Base-by-base conservation (phyloP, 176 grass and related monocot species). In the Thinopyrum elongatum region DNA sequence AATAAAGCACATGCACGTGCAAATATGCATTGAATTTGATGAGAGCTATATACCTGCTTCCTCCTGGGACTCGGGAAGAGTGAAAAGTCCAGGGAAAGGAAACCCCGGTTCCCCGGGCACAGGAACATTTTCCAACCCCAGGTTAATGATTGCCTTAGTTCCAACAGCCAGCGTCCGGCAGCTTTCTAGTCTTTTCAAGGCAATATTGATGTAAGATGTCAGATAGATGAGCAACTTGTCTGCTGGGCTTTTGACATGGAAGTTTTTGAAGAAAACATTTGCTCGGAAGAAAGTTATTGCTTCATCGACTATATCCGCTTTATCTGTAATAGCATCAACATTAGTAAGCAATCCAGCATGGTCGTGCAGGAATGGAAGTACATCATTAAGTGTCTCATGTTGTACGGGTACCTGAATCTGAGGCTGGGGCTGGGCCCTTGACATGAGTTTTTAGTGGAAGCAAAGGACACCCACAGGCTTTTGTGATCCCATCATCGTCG, bases 241-340 rank as follows among this genome's bases (percentile, higher is more conserved):
- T 63, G 94, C 90, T 64, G 88, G 76, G 65, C 90, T 90, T 91
- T 96, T 93, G 66, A 99, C 93, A 80, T 94, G 88, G n/a, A 96
- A 96, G 57, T 99, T 99, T 75, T 91, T 94, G 79, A 99, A 99
- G 86, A 99, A 99, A 81, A 99, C 97, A 91, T 99, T 99, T 66
- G 97, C 97, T 77, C 97, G 90, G 78, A 99, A 99, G 92, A 99
- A 99, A 81, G 97, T 99, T 85, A 99, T 99, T 38, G 94, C 97
- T 86, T 99, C 97, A 85, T 98, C 95, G 72, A 92, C 91, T 73
- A 98, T 93, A 78, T 98, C 93, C 0, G 92, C 92, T 86, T 93
- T 98, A 69, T 93, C 93, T 98, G 88, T 60, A 77, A 93, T 70
- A 84, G 16, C 31, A 82, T 51, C 73, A n/a, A 77, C 38, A 30